phyloP scores from a whole-genome alignment of 2,329 filamentous ascomycete species.

The Chaetothyriales sp. region DNA sequence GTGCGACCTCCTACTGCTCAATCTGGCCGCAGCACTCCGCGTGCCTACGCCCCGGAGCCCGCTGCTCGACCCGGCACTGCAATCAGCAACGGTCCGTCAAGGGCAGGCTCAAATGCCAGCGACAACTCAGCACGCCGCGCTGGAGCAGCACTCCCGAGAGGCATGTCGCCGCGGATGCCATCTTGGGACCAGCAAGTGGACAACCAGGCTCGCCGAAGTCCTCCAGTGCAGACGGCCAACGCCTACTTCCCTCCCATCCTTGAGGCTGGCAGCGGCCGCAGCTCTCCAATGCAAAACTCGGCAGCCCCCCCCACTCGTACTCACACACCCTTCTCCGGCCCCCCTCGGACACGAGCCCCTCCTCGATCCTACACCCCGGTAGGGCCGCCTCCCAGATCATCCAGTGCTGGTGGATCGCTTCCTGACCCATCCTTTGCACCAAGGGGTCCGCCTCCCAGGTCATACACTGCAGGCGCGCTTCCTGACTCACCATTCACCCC shows the following conservation, averaged over 20 bases:
- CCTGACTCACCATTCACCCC: conserved; percentile 16
- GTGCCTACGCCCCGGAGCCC: conserved; percentile 20
- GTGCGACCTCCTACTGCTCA: conserved; percentile 18
- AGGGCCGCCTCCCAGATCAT: neutral
- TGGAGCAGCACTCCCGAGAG: neutral
- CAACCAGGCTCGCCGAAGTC: conserved; percentile 1
- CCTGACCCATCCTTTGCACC: neutral
- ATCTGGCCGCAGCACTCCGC: conserved; percentile 16
- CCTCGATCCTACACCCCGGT: neutral
- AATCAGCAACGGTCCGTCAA: conserved; percentile 10
- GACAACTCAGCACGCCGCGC: neutral
- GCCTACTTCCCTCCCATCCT: conserved; percentile 4
- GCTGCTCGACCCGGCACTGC: conserved; percentile 16
- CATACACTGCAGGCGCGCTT: conserved; percentile 8
- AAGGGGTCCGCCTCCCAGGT: conserved; percentile 11
- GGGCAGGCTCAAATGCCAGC: conserved; percentile 5
- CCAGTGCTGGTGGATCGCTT: conserved; percentile 1
- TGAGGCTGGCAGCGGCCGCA: conserved; percentile 10
- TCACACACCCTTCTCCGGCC: neutral
- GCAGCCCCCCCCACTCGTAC: neutral
- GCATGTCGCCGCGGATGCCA: neutral
- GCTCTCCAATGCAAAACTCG: conserved; percentile 12
- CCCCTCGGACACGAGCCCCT: neutral
- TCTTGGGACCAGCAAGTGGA: conserved; percentile 1
- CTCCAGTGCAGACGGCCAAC: conserved; percentile 1